Base-by-base conservation (phyloP, 768 basidiomycete genomes). In the Auricularia cornea region DNA sequence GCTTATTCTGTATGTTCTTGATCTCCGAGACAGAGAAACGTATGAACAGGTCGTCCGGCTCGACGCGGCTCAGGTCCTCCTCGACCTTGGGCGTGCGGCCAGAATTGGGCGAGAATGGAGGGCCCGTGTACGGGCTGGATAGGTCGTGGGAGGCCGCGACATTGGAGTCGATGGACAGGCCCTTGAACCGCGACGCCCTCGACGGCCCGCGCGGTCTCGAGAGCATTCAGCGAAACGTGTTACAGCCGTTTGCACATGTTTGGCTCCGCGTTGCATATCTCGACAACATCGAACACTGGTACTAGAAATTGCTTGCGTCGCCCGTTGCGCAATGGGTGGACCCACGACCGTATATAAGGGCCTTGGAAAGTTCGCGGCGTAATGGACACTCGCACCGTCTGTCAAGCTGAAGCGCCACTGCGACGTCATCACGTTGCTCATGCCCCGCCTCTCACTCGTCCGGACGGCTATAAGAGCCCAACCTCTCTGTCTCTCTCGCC, bases 11-110 rank as follows among this genome's bases (percentile, higher is more conserved):
- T 40, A 84, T 79, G 35, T 75, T 72, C 72, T 80, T 88, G 38
- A 92, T 86, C 70, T 93, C 90, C 0, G 82, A 66, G 40, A 94
- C 80, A n/a, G 88, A 83, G 70, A 83, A 79, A 70, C 82, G 86
- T 44, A 82, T 75, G 73, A 93, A 92, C 59, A 93, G 72, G 59
- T 89, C 87, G 71, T 93, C 90, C 0, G 90, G 85, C 65, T 86
- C 81, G 60, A 85, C 23, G n/a, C 64, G 61, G 51, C 64, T 69
- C 8, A 67, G 59, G 54, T 70, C 68, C 26, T 67, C 67, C n/a
- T 64, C 65, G 26, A n/a, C 54, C 28, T 57, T 57, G 18, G 54
- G 54, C 2, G 54, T 57, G 28, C 54, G 54, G 23, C 54, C 54
- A 10, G 54, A 57, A 10, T 10, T 28, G 26, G 54, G 54, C 26